These are phyloP conservation scores for Asterophora parasitica DNA, from an alignment of 768 basidiomycete genomes.

Conservation along the genomic window DNA sequence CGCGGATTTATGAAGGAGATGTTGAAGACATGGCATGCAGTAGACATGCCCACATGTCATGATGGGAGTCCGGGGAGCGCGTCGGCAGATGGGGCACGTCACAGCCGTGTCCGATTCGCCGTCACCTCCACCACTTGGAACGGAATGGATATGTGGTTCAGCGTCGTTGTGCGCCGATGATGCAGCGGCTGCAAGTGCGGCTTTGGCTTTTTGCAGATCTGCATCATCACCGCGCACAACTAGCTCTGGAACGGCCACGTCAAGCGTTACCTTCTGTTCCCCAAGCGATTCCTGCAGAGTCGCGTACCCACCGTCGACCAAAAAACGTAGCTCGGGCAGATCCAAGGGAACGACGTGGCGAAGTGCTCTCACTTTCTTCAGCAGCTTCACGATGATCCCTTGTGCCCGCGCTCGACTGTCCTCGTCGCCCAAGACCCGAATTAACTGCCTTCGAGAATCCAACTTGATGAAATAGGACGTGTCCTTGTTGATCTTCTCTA, in stretches of 20 bases:
- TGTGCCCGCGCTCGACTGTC: slow-evolving; percentile 26
- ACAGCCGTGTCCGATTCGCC: not conserved
- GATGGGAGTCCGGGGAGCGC: slow-evolving; percentile 27
- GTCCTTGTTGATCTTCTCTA: slow-evolving; percentile 33
- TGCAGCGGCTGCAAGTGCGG: not conserved
- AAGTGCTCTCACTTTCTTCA: slow-evolving; percentile 33
- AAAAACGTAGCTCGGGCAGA: slow-evolving; percentile 25
- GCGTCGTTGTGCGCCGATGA: not conserved
- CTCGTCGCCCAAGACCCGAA: slow-evolving; percentile 37
- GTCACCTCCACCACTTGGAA: not conserved
- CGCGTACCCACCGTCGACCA: slow-evolving; percentile 36
- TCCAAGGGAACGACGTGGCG: slow-evolving; percentile 33
- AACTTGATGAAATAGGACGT: slow-evolving; percentile 31
- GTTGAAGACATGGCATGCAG: slow-evolving; percentile 45
- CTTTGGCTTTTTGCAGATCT: slow-evolving; percentile 16
- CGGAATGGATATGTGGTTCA: not conserved
- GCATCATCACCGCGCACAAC: slow-evolving; percentile 34
- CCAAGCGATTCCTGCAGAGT: slow-evolving; percentile 35
- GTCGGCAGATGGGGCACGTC: slow-evolving; percentile 39
- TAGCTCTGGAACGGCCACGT: slow-evolving; percentile 36
- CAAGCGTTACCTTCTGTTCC: slow-evolving; percentile 37
- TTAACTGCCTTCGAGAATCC: slow-evolving; percentile 32
- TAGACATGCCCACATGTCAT: slow-evolving; percentile 49
- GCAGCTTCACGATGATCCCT: slow-evolving; percentile 27
- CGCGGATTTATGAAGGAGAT: slow-evolving; percentile 32